phyloP scores from a whole-genome alignment of 148 eudicot species.

The Rheum nobile region DNA sequence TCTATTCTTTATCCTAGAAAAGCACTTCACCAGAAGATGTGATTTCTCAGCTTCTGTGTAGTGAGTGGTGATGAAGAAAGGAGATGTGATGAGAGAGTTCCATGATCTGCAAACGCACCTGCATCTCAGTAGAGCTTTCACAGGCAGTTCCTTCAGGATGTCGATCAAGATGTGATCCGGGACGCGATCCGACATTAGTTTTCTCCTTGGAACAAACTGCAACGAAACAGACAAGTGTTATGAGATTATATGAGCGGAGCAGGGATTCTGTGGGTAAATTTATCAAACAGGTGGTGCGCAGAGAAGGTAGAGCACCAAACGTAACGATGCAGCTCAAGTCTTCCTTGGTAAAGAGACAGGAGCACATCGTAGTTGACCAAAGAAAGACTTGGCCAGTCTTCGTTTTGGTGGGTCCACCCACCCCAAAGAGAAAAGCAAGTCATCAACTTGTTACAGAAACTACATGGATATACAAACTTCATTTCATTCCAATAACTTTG shows the following conservation, averaged over 20 bases:
- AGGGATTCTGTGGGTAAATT: neutral
- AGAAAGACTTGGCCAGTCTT: neutral
- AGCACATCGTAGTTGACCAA: neutral
- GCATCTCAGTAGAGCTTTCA: neutral
- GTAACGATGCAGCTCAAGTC: neutral
- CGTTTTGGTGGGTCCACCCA: neutral
- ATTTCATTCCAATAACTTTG: too few relatives aligned
- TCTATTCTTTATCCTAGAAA: neutral
- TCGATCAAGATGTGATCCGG: neutral
- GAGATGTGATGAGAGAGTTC: neutral
- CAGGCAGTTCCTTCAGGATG: neutral
- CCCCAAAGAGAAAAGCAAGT: neutral
- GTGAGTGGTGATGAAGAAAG: neutral
- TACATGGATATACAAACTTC: too few relatives aligned
- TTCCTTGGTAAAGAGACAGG: neutral
- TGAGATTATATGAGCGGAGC: neutral
- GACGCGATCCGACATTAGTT: neutral
- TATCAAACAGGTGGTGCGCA: neutral
- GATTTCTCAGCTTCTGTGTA: neutral
- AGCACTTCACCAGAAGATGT: neutral
- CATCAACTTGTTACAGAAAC: too few relatives aligned
- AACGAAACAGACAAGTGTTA: neutral
- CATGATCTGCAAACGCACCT: constrained; percentile 1
- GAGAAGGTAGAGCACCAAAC: neutral
- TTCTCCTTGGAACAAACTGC: neutral